phyloP scores from a whole-genome alignment of 2,329 filamentous ascomycete genomes.

The Tothia fuscella region DNA sequence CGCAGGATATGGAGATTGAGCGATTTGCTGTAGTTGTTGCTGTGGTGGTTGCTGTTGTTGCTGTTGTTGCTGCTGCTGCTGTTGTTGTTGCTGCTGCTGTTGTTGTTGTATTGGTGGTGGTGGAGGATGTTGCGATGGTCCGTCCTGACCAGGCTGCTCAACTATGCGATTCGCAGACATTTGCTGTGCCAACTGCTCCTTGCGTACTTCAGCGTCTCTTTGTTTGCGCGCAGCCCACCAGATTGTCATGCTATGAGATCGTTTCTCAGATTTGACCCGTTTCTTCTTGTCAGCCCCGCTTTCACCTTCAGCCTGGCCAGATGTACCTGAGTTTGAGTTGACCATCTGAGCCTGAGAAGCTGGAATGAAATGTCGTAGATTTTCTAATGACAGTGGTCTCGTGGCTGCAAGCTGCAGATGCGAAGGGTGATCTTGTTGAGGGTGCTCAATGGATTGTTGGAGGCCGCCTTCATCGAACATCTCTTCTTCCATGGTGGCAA shows the following conservation, averaged over 20 bases:
- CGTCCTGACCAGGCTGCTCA: slow-evolving; percentile 1
- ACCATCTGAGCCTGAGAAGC: too few species aligned
- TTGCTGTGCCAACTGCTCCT: slow-evolving; percentile 4
- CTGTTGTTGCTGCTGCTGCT: slow-evolving; percentile 2
- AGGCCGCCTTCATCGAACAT: too few species aligned
- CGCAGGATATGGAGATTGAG: too few species aligned
- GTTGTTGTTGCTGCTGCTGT: slow-evolving; percentile 2
- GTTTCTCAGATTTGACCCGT: slow-evolving; percentile 31
- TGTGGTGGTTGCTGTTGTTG: not conserved
- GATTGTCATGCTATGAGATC: slow-evolving; percentile 32
- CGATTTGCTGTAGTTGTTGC: not conserved
- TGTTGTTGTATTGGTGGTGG: not conserved
- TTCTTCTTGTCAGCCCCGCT: too few species aligned
- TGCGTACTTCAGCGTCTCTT: slow-evolving; percentile 12
- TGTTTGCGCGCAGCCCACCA: slow-evolving; percentile 35
- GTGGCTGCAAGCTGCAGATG: too few species aligned
- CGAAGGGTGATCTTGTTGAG: too few species aligned
- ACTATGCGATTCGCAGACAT: slow-evolving; percentile 9
- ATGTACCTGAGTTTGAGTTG: too few species aligned
- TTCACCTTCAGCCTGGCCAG: not conserved
- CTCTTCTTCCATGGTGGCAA: too few species aligned
- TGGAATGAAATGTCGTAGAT: too few species aligned
- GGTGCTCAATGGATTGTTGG: too few species aligned
- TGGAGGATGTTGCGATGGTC: not conserved
- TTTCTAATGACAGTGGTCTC: too few species aligned